phyloP scores from a whole-genome alignment of 805 yeast species.

The Zygosaccharomyces gambellarensis region DNA sequence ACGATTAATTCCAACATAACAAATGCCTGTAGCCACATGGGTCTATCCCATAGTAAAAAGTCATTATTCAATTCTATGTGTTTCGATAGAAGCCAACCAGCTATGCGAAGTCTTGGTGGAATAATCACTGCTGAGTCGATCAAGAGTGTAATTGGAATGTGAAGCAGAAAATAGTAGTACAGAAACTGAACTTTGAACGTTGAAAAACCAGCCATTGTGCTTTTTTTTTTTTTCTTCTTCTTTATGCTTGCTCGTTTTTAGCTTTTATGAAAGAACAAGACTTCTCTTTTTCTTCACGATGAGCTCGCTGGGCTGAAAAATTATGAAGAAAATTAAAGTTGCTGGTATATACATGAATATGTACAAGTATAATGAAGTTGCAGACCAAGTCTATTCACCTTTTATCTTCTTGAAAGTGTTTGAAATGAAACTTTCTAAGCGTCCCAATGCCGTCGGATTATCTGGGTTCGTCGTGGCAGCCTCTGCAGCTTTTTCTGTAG shows the following conservation, averaged over 20 bases:
- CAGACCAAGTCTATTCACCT: slow-evolving; percentile 23
- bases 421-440: slow-evolving; percentile 54
- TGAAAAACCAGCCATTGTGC: slow-evolving; percentile 9
- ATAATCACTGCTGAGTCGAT: slow-evolving; percentile 72
- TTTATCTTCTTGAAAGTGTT: slow-evolving; percentile 51
- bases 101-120: slow-evolving; percentile 48
- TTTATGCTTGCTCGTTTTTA: no score
- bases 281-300: not conserved
- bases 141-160: slow-evolving; percentile 68
- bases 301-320: not conserved
- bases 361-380: slow-evolving; percentile 1
- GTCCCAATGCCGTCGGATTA: slow-evolving; percentile 39
- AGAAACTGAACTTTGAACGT: slow-evolving; percentile 36
- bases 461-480: slow-evolving; percentile 21
- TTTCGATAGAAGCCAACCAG: slow-evolving; percentile 46
- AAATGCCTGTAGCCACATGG: slow-evolving; percentile 69
- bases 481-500: slow-evolving; percentile 2
- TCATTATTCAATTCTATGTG: slow-evolving; percentile 69
- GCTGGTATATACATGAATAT: slow-evolving; percentile 8
- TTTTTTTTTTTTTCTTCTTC: not conserved
- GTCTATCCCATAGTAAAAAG: slow-evolving; percentile 53
- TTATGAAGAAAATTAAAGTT: not conserved
- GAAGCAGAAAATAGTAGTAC: slow-evolving; percentile 52
- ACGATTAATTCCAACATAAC: slow-evolving; percentile 66
- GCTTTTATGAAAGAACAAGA: no score